phyloP scores from a whole-genome alignment of 2,329 filamentous ascomycete species.

The Ophiocordyceps unilateralis region DNA sequence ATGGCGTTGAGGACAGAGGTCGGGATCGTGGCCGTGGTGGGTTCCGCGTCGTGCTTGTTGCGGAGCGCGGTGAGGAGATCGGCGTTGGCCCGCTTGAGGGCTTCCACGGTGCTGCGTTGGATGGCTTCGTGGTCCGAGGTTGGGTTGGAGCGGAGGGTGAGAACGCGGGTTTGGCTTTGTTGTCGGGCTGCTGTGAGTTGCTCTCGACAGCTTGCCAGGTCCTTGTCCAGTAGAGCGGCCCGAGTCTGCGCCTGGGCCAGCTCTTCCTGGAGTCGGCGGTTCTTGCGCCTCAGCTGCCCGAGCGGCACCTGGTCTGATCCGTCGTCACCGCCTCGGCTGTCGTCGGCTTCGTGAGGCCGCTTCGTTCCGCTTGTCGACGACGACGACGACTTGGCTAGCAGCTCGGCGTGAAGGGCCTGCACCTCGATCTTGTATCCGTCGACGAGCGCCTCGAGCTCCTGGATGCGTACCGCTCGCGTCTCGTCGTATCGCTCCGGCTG shows the following conservation, averaged over 20 bases:
- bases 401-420: constrained; percentile 52
- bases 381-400: constrained; percentile 34
- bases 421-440: constrained; percentile 76
- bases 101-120: constrained; percentile 62
- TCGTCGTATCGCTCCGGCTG: constrained; percentile 65
- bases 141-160: constrained; percentile 82
- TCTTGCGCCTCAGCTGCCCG: constrained; percentile 74
- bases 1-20: constrained; percentile 58
- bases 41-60: constrained; percentile 20
- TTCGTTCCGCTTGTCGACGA: constrained; percentile 36
- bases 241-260: constrained; percentile 52
- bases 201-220: constrained; percentile 53
- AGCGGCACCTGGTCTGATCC: constrained; percentile 52
- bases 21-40: constrained; percentile 47
- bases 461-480: constrained; percentile 54
- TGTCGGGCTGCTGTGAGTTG: constrained; percentile 53
- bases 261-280: constrained; percentile 68
- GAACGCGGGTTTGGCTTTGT: constrained; percentile 60
- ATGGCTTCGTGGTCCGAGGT: constrained; percentile 73
- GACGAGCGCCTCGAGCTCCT: constrained; percentile 70
- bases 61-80: constrained; percentile 61
- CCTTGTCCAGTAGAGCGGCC: constrained; percentile 53
- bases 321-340: constrained; percentile 41
- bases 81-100: constrained; percentile 67
- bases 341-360: constrained; percentile 33